phyloP scores from a whole-genome alignment of 129 eudicot species.

The Helichrysum umbraculigerum region DNA sequence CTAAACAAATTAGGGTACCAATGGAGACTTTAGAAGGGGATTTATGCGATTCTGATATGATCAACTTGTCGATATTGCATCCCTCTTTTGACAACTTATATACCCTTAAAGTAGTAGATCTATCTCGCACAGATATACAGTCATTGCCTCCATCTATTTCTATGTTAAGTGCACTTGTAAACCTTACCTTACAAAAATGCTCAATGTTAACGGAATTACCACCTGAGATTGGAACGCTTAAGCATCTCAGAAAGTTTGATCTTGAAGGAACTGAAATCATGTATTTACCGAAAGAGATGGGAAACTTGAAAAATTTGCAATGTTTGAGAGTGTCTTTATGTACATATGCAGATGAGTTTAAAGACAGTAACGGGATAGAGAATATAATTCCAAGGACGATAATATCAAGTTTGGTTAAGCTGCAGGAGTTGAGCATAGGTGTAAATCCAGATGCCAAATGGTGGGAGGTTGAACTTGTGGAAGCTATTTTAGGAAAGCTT shows the following conservation, averaged over 20 bases:
- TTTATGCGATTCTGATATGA: too few relatives aligned
- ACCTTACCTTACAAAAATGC: constrained; percentile 30
- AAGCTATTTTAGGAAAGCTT: neutral
- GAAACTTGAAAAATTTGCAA: constrained; percentile 18
- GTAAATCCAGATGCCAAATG: constrained; percentile 14
- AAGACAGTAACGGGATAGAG: neutral
- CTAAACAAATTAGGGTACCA: too few relatives aligned
- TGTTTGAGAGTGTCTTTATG: constrained; percentile 29
- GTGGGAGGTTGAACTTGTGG: constrained; percentile 26
- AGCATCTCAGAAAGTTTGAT: constrained; percentile 31
- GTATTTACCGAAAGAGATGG: constrained; percentile 25
- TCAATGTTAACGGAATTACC: constrained; percentile 31
- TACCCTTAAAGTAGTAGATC: constrained; percentile 28
- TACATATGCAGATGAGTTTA: neutral
- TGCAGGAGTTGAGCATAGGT: constrained; percentile 24
- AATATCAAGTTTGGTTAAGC: constrained; percentile 6
- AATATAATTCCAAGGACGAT: neutral
- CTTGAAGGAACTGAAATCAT: constrained; percentile 25
- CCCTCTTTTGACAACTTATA: constrained; percentile 22
- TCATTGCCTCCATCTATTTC: constrained; percentile 29
- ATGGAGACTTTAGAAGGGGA: too few relatives aligned
- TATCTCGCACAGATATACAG: constrained; percentile 34
- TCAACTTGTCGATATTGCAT: too few relatives aligned
- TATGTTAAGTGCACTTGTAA: constrained; percentile 14
- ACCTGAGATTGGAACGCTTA: constrained; percentile 24